Conservation (phyloP, 1,284 basidiomycete species). For the Ganoderma lingzhi region DNA sequence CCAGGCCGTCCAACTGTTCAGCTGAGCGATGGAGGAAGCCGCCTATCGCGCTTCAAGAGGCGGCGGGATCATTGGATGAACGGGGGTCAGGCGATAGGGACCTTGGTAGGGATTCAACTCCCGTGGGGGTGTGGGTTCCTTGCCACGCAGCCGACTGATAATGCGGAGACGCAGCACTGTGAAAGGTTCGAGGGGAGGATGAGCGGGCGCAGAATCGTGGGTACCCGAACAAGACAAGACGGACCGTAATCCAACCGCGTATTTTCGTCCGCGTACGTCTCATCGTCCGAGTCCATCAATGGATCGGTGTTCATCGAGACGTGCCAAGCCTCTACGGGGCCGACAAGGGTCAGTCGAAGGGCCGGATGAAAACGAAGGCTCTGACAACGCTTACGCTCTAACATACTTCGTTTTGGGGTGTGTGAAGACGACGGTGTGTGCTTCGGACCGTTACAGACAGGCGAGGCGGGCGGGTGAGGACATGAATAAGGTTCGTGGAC, state of each 20-base stretch:
- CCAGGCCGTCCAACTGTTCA: background rate
- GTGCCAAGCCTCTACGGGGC: slow-evolving; percentile 63
- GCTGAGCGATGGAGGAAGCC: background rate
- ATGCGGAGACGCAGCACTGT: slow-evolving; percentile 65
- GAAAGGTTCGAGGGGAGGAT: slow-evolving; percentile 10
- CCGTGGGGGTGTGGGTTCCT: slow-evolving; percentile 54
- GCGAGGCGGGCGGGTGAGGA: slow-evolving; percentile 23
- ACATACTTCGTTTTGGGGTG: slow-evolving; percentile 44
- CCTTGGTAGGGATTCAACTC: slow-evolving; percentile 30
- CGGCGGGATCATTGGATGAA: slow-evolving; percentile 21
- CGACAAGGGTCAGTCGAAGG: slow-evolving; percentile 1
- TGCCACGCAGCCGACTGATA: slow-evolving; percentile 61
- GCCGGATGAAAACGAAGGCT: background rate
- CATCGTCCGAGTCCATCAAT: slow-evolving; percentile 64
- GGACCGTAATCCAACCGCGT: slow-evolving; percentile 62
- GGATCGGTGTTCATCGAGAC: slow-evolving; percentile 59
- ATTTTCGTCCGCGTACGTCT: slow-evolving; percentile 62
- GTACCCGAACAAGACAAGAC: slow-evolving; percentile 29
- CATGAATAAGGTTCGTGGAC: slow-evolving; percentile 25
- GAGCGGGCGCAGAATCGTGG: slow-evolving; percentile 8
- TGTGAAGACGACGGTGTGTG: slow-evolving; percentile 24
- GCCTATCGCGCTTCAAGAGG: slow-evolving; percentile 26
- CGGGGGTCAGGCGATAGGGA: slow-evolving; percentile 25
- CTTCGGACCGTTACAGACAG: slow-evolving; percentile 23
- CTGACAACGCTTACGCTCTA: slow-evolving; percentile 57